Evolutionary conservation across 2,329 filamentous ascomycete species (phyloP).

Genomic region (Samsoniella hepiali): DNA sequence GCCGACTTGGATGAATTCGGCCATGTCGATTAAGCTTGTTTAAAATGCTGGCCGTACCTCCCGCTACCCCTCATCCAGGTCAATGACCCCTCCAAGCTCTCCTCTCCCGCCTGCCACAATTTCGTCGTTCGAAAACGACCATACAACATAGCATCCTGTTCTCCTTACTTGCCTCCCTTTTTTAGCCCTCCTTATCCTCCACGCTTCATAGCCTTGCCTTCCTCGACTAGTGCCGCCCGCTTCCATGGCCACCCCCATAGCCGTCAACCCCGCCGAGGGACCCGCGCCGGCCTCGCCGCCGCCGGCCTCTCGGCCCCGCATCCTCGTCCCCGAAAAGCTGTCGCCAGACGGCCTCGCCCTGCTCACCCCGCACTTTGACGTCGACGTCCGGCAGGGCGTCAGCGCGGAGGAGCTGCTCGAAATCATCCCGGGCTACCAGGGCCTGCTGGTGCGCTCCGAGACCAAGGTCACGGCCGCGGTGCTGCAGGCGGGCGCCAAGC

Average conservation of each 20-base stretch:
- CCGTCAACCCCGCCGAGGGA: background rate
- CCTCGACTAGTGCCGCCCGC: background rate
- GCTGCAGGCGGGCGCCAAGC: constrained; percentile 62
- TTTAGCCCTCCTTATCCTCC: background rate
- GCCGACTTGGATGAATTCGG: constrained; percentile 10
- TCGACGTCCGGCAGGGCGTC: constrained; percentile 64
- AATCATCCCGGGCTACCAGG: constrained; percentile 71
- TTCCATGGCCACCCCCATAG: constrained; percentile 26
- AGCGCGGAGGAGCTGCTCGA: constrained; percentile 59
- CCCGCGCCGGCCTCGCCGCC: constrained; percentile 17
- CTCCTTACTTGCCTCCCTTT: background rate
- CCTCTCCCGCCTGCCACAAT: background rate
- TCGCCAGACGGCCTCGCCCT: constrained; percentile 74
- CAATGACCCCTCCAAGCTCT: background rate
- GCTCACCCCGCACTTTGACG: constrained; percentile 62
- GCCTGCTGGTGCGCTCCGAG: constrained; percentile 75
- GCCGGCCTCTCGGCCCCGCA: constrained; percentile 34
- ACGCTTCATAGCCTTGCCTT: background rate
- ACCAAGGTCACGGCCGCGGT: constrained; percentile 73
- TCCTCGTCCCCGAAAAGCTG: constrained; percentile 77
- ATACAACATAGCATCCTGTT: background rate
- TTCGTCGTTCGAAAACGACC: background rate
- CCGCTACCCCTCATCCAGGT: background rate
- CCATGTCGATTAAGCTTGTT: background rate
- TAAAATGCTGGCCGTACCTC: background rate